Evolutionary conservation across 768 basidiomycete genomes (phyloP), one percentile per base, ranked within the genome.

Genomic region (Amylocystis lapponica): DNA sequence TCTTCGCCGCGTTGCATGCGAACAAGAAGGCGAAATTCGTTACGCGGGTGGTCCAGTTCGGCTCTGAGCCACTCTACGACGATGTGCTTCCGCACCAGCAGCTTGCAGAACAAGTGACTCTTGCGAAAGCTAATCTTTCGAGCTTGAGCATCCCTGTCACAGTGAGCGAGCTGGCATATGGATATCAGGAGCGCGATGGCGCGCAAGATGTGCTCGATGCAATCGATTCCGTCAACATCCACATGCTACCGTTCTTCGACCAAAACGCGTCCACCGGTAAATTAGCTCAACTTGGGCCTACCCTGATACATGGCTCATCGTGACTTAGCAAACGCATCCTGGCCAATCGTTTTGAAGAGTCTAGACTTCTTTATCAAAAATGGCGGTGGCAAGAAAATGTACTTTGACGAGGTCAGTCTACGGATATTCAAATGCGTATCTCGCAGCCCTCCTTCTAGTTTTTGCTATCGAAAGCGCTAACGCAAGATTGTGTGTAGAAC

Each of bases 311-410:
- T 29, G 17, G 54, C 8, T n/a, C 14, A 12, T 21, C 2, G n/a
- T 27, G 51, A 43, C 25, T 50, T 50, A 76, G 85, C 77, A 3
- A 70, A 68, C 33, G 56, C 68, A 16, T 72, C 83, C 1, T 86
- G 84, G 83, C 75, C 81, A 1, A 63, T 80, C 22, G 76, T 86
- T 0, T 37, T 45, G 30, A 58, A 52, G 1, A 83, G 87, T 55
- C 56, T 85, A 42, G 59, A 83, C 46, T 87, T 79, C 76, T 87
- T 87, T 54, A 69, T 81, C 29, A 55, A 66, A n/a, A 70, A 81
- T 41, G 79, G 76, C 4, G 55, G 72, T 23, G 77, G 75, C 10
- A 86, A 86, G 68, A 87, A 88, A 63, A 83, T 86, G 57, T 83
- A 83, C 53, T 67, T 86, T 27, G 79, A 76, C 51, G 74, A 88